These are phyloP conservation scores for Pseudogymnoascus verrucosus DNA, from an alignment of 2,329 filamentous ascomycete species.

Conservation along the genomic window DNA sequence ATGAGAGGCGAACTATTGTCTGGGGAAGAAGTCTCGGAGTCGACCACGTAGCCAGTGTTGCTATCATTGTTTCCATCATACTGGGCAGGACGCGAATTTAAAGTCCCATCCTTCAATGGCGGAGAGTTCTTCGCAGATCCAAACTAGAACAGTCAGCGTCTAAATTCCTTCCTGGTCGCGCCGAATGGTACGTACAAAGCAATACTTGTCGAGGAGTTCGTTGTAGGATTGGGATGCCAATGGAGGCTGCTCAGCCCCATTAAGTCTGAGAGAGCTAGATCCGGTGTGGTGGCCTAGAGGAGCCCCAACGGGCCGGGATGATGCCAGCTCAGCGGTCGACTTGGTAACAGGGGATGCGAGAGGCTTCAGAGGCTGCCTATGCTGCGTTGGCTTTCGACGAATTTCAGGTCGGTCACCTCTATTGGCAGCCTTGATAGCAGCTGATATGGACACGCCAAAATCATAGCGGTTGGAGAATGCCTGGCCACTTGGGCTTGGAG, in stretches of 20 bases:
- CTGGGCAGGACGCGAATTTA: slow-evolving; percentile 31
- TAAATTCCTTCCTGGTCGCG: slow-evolving; percentile 23
- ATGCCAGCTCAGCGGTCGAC: not conserved
- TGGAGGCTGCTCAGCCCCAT: slow-evolving; percentile 52
- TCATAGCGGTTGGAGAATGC: slow-evolving; percentile 92
- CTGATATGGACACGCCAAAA: slow-evolving; percentile 83
- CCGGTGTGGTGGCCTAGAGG: not conserved
- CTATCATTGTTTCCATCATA: slow-evolving; percentile 33
- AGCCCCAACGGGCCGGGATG: not conserved
- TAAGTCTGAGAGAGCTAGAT: not conserved
- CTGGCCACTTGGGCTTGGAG: slow-evolving; percentile 53
- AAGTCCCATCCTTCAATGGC: slow-evolving; percentile 40
- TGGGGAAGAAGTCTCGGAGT: slow-evolving; percentile 21
- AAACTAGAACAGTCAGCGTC: slow-evolving; percentile 46
- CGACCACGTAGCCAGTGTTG: slow-evolving; percentile 27
- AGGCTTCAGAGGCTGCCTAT: slow-evolving; percentile 17
- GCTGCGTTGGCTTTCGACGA: slow-evolving; percentile 31
- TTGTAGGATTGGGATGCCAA: slow-evolving; percentile 88
- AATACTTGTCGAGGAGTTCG: slow-evolving; percentile 97
- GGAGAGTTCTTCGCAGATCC: slow-evolving; percentile 51
- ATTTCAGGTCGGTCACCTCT: slow-evolving; percentile 53
- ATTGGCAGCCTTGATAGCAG: slow-evolving; percentile 70
- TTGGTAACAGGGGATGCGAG: slow-evolving; percentile 12
- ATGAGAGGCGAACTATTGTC: slow-evolving; percentile 17
- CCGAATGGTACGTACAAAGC: slow-evolving; percentile 80